A percentile compares a stretch with the other conserved stretches of the same genome.
Conservation (phyloP, 164 flowering plant species). For the Vitis amurensis region DNA sequence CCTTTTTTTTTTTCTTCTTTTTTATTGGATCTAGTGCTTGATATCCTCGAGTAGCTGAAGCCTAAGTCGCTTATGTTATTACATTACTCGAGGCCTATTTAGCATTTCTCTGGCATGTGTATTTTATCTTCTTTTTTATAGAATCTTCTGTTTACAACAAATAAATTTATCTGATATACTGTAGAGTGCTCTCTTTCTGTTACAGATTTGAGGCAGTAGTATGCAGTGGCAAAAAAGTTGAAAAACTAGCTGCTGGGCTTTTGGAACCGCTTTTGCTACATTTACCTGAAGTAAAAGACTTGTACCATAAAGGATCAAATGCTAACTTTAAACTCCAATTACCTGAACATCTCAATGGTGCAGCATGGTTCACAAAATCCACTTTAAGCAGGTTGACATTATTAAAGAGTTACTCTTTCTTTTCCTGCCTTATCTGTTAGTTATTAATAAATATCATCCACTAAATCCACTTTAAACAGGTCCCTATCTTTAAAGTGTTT, state of each 20-base stretch:
- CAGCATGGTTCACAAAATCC: constrained; percentile 77
- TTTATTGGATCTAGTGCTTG: too few relatives aligned
- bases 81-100: too few relatives aligned
- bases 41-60: too few relatives aligned
- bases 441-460: constrained; percentile 23
- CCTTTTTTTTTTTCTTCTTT: too few relatives aligned
- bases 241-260: constrained; percentile 53
- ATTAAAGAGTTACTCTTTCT: background rate
- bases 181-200: constrained; percentile 1
- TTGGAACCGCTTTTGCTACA: constrained; percentile 54
- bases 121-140: too few relatives aligned
- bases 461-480: constrained; percentile 74
- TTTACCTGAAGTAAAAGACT: constrained; percentile 40
- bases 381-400: constrained; percentile 59
- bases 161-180: too few relatives aligned
- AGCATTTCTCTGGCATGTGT: too few relatives aligned
- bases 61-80: too few relatives aligned
- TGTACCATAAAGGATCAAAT: constrained; percentile 33
- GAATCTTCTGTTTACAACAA: too few relatives aligned
- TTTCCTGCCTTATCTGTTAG: background rate
- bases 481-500: constrained; percentile 14
- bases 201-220: constrained; percentile 71
- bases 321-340: constrained; percentile 49
- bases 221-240: constrained; percentile 37
- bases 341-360: constrained; percentile 36